phyloP scores from a whole-genome alignment of 331 rosid genomes.

The Prunus yedoensis region DNA sequence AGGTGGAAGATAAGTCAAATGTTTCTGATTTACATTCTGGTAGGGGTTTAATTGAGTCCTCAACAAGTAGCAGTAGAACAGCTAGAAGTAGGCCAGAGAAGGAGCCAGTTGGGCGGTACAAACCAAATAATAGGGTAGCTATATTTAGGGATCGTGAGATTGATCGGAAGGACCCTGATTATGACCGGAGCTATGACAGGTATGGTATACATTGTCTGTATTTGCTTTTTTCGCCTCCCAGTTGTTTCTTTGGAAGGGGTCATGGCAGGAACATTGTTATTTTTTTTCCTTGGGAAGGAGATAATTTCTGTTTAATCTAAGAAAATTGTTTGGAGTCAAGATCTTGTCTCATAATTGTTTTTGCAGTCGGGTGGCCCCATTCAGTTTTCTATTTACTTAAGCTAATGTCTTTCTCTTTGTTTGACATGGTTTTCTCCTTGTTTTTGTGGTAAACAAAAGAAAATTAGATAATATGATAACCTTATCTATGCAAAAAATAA shows the following conservation, averaged over 20 bases:
- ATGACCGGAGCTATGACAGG: slow-evolving; percentile 92
- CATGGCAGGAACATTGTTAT: neutral
- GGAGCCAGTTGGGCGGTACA: slow-evolving; percentile 78
- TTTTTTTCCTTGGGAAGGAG: neutral
- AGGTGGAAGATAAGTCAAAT: slow-evolving; percentile 61
- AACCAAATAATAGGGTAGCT: slow-evolving; percentile 83
- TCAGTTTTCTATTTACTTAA: neutral
- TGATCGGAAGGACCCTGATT: slow-evolving; percentile 97
- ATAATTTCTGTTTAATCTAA: neutral
- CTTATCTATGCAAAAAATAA: no score
- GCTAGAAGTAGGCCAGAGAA: slow-evolving; percentile 87
- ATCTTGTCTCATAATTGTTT: neutral
- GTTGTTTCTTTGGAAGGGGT: neutral
- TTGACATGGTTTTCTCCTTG: neutral
- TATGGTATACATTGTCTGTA: slow-evolving; percentile 22
- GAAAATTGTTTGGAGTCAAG: neutral
- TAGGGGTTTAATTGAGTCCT: slow-evolving; percentile 61
- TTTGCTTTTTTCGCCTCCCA: neutral
- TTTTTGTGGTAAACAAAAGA: no score
- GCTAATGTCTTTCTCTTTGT: neutral
- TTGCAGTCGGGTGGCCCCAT: neutral
- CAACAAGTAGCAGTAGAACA: slow-evolving; percentile 61
- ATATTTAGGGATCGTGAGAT: slow-evolving; percentile 90
- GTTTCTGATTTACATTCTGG: slow-evolving; percentile 58
- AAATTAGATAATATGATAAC: no score